Percentiles rank a stretch among this genome's conserved stretches.
Evolutionary conservation across 73 alveolate genomes (phyloP).

Genomic region (Paramecium bursaria): DNA sequence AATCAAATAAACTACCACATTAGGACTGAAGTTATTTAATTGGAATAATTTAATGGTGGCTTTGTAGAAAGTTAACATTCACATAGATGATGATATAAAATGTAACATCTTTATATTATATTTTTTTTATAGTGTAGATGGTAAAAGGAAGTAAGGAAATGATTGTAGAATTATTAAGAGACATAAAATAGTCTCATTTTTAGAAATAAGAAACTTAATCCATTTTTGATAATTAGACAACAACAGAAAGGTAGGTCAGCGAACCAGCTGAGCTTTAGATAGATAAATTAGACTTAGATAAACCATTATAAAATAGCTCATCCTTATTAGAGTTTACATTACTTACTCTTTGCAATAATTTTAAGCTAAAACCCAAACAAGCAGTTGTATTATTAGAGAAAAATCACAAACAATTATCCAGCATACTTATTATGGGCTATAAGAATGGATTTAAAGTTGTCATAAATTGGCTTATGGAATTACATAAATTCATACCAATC

Average conservation of each 20-base stretch:
- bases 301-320: background rate
- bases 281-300: constrained; percentile 9
- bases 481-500: constrained; percentile 3
- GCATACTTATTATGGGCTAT: constrained; percentile 8
- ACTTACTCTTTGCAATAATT: constrained; percentile 13
- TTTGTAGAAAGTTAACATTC: background rate
- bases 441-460: constrained; percentile 33
- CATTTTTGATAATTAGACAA: constrained; percentile 6
- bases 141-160: constrained; percentile 52
- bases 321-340: constrained; percentile 47
- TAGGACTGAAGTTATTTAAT: constrained; percentile 27
- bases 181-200: constrained; percentile 14
- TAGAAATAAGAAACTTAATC: background rate
- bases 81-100: constrained; percentile 45
- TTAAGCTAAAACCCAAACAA: constrained; percentile 19
- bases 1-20: constrained; percentile 10
- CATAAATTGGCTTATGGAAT: constrained; percentile 45
- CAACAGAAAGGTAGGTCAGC: constrained; percentile 1
- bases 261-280: constrained; percentile 24
- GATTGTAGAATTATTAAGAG: constrained; percentile 9
- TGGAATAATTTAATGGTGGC: constrained; percentile 14
- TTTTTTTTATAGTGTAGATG: constrained; percentile 41
- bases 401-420: constrained; percentile 37
- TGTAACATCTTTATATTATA: background rate
- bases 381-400: constrained; percentile 9